These are phyloP conservation scores for Cladophialophora psammophila DNA, from an alignment of 2,329 filamentous ascomycete species.

Conservation along the genomic window DNA sequence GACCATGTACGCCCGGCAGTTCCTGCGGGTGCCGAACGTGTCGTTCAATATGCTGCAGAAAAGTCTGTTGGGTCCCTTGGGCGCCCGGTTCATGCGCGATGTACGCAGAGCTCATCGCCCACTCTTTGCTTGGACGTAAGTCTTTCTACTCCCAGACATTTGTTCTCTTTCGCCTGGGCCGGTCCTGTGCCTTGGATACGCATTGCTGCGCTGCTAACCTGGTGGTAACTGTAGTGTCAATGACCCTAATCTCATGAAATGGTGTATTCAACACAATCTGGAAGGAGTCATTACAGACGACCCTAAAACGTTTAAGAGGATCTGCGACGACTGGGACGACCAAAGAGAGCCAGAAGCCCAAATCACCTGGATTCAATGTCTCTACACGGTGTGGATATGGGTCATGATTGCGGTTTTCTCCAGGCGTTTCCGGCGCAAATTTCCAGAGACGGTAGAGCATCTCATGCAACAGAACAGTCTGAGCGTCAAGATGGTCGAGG, in stretches of 20 bases:
- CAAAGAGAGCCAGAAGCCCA: conserved; percentile 28
- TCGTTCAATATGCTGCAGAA: conserved; percentile 80
- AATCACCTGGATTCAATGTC: conserved; percentile 34
- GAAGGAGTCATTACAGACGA: conserved; percentile 90
- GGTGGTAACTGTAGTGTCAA: conserved; percentile 64
- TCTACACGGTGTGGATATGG: conserved; percentile 37
- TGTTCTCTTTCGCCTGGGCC: background rate
- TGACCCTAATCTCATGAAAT: conserved; percentile 77
- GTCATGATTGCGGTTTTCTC: conserved; percentile 36
- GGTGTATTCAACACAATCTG: conserved; percentile 71
- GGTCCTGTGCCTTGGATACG: background rate
- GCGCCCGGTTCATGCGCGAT: conserved; percentile 70
- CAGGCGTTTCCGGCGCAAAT: conserved; percentile 31
- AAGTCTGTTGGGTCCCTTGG: conserved; percentile 72
- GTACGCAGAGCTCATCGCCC: conserved; percentile 63
- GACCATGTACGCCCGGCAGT: conserved; percentile 69
- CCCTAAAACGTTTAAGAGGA: conserved; percentile 64
- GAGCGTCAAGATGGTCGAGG: conserved; percentile 22
- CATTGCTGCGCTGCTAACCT: background rate
- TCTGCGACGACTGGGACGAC: conserved; percentile 40
- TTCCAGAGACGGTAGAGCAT: conserved; percentile 36
- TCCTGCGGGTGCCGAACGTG: conserved; percentile 71
- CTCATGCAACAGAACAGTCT: conserved; percentile 27
- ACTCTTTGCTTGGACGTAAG: conserved; percentile 77
- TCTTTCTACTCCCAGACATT: background rate